Evolutionary conservation across 2,329 filamentous ascomycete genomes (phyloP).

Genomic region (Cercospora berteroae): DNA sequence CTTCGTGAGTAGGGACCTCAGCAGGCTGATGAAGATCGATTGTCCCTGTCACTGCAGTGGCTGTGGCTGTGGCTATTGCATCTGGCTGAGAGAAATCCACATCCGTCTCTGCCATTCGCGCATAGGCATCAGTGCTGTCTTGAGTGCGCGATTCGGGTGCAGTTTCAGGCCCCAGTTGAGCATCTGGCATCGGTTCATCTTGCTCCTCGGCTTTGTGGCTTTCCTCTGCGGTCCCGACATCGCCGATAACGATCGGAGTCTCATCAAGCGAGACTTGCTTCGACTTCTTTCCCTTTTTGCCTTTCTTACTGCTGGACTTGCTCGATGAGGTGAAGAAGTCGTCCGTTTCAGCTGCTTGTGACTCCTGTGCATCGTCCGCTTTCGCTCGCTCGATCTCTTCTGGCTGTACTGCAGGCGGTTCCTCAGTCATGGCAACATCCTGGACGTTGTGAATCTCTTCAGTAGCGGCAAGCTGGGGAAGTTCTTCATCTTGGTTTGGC

Average conservation of each 20-base stretch:
- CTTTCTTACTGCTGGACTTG: slow-evolving; percentile 17
- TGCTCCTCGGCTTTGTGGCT: background rate
- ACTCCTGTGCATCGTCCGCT: background rate
- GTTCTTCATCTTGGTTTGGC: background rate
- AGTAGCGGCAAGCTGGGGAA: background rate
- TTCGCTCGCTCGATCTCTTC: background rate
- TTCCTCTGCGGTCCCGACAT: background rate
- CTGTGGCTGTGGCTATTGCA: background rate
- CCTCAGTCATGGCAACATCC: background rate
- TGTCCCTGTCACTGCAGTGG: background rate
- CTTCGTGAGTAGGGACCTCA: background rate
- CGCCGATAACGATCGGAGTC: background rate
- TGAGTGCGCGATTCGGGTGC: background rate
- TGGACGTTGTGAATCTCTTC: background rate
- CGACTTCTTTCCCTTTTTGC: slow-evolving; percentile 27
- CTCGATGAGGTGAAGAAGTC: background rate
- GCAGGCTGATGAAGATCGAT: background rate
- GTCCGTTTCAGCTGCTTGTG: background rate
- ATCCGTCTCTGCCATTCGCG: background rate
- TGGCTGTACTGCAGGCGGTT: background rate
- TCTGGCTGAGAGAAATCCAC: background rate
- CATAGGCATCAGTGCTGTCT: background rate
- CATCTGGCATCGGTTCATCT: background rate
- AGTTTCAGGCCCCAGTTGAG: background rate
- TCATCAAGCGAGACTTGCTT: slow-evolving; percentile 1